phyloP scores from a whole-genome alignment of 179 eudicot genomes.

The Spinacia oleracea region DNA sequence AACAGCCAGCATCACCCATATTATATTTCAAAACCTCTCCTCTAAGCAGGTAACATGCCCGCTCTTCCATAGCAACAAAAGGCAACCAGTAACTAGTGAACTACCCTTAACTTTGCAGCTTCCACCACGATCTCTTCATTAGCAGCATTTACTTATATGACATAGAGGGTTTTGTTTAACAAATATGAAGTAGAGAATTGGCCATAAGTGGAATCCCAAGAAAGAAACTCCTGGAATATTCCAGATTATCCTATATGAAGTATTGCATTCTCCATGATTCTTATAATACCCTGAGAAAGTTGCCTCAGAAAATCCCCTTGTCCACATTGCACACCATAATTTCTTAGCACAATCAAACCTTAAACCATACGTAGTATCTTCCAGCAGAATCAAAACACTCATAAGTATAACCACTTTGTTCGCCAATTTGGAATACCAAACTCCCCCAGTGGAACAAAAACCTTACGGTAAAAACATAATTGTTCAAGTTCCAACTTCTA shows the following conservation, averaged over 20 bases:
- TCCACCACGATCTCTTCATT: neutral
- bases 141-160: neutral
- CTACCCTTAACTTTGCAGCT: neutral
- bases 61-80: neutral
- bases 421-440: neutral
- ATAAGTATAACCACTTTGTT: neutral
- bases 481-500: neutral
- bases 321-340: neutral
- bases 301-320: neutral
- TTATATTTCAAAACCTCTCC: neutral
- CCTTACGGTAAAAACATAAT: too few relatives aligned
- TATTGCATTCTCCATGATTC: neutral
- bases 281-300: neutral
- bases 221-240: neutral
- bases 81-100: neutral
- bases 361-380: neutral
- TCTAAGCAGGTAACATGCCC: neutral
- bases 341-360: conserved; percentile 8
- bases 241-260: neutral
- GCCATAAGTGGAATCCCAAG: neutral
- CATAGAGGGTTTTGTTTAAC: too few relatives aligned
- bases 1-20: neutral
- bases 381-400: neutral
- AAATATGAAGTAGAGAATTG: neutral
- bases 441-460: neutral